Evolutionary conservation across 2,329 filamentous ascomycete species (phyloP), one percentile per base, ranked within the genome.

Genomic region (Aspergillus phoenicis): DNA sequence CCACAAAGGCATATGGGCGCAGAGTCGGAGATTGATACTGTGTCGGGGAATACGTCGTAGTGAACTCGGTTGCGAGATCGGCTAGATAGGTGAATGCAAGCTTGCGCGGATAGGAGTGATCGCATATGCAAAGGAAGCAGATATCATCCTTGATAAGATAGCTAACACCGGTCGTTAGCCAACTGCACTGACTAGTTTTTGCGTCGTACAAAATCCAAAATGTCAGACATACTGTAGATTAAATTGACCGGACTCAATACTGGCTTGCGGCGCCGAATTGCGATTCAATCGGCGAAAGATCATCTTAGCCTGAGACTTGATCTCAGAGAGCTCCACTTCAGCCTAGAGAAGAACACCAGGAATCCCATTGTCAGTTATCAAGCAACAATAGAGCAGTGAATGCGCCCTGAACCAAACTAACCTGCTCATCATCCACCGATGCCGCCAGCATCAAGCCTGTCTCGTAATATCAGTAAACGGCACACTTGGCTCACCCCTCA

Each of bases 51-150:
- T 99, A 96, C 60, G 89, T 93, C 66, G 88, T 93, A 65, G 88
- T 88, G 83, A 99, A 99, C 82, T 99, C 95, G 77, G 87, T 86
- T 61, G 91, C 86, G 58, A 99, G 86, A 82, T 99, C 95, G 70
- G 91, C 88, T 63, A 99, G 92, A 85, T 98, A 99, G 63, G 94
- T 97, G 80, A 99, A 97, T 73, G 96, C 94, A 52, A 99, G 90
- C 80, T 99, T 98, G 79, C 95, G 94, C 61, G 95, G 94, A 83
- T 98, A 99, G 59, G 91, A 91, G 60, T 87, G 85, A 78, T 97
- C 93, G 83, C 91, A 93, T 78, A 99, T 94, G 83, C 91, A 93
- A 70, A 98, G 84, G 83, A 96, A 98, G 80, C 93, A 89, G 68
- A 99, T 85, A 70, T 91, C 89, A 72, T 88, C 84, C 71, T 89